Evolutionary conservation across 2,329 filamentous ascomycete species (phyloP), one percentile per base, ranked within the genome.

Genomic region (Pyrenochaeta sp.): DNA sequence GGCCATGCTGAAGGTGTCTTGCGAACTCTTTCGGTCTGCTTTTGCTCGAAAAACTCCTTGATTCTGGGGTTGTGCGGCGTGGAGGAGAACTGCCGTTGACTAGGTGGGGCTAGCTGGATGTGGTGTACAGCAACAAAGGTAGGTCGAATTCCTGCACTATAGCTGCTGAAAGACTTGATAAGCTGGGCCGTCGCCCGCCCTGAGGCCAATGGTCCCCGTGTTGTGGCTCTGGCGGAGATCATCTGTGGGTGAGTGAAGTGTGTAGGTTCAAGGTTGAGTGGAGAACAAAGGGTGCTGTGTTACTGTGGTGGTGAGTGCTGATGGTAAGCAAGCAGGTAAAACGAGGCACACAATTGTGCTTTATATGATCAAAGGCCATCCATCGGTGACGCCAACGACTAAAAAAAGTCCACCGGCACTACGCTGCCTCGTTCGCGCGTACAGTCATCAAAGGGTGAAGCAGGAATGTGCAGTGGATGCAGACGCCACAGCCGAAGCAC

Each of bases 1-100:
- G 74, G 69, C 81, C 81, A 83, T 68, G 80, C 78, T 55, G 79
- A 71, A 45, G 77, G 69, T 0, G 80, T 82, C 33, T 73, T 77
- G 36, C 74, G 71, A 57, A 83, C 79, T 46, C 72, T 72, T 0
- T 78, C 74, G 15, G 78, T 75, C 35, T 81, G 75, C 18, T 75
- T 75, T 17, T 75, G 66, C 7, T 78, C 78, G 53, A 83, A 83
- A 70, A 79, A 81, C 41, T 82, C 79, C 42, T 76, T 78, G 39
- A 78, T 74, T 33, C 57, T 67, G 15, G 63, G 59, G 5, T 56
- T 62, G 56, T 17, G 75, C 68, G 27, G 65, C 4, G 77, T 75
- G 2, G 75, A 77, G 49, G 77, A 78, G 66, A 82, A 81, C 33
- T 71, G 70, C 27, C 77, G 75, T 41, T 66, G 68, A 32, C 63